Base-by-base conservation (phyloP, 2,329 filamentous ascomycete species). In the Talaromyces verruculosus region DNA sequence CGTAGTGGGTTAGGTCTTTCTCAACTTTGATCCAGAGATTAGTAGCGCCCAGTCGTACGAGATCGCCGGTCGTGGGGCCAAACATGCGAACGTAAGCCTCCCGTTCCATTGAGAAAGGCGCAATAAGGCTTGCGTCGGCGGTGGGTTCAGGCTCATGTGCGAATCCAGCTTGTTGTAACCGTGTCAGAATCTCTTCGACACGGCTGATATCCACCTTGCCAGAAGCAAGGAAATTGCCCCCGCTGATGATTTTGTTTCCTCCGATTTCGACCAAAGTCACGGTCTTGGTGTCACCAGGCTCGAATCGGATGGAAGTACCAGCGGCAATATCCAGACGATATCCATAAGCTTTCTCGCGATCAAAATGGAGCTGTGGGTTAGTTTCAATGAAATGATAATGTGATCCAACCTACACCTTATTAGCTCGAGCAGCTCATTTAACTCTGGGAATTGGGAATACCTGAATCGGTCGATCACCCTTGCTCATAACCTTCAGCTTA, bases 371-470 rank as follows among this genome's bases (percentile, higher is more conserved):
- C 76, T 91, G 87, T 0, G 93, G 91, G 78, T 98, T 98, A n/a
- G 89, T 90, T 81, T 98, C 94, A 74, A 96, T 88, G 76, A 98
- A 96, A 79, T 97, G 94, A 77, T 97, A 98, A 79, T 98, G 94
- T 37, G 92, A 96, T 37, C 94, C 94, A 67, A 91, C 84, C 85
- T 88, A 30, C 11, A 51, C 2, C 17, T 15, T 4, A 8, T 13
- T 39, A 53, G 49, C 25, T 53, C 28, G 6, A 53, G 15, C 7
- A 33, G 15, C 10, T 47, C 11, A 41, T 30, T 25, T 30, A 1
- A 33, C 11, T 10, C 39, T 5, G 5, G 2, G 10, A 49, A 10
- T 3, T 3, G 8, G 17, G 45, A 77, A 49, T 76, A 93, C 90
- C 83, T 97, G 93, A 67, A 97, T 90, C 1, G 94, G 94, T 37